Conservation (phyloP, 148 eudicot species). For the Arbutus unedo region DNA sequence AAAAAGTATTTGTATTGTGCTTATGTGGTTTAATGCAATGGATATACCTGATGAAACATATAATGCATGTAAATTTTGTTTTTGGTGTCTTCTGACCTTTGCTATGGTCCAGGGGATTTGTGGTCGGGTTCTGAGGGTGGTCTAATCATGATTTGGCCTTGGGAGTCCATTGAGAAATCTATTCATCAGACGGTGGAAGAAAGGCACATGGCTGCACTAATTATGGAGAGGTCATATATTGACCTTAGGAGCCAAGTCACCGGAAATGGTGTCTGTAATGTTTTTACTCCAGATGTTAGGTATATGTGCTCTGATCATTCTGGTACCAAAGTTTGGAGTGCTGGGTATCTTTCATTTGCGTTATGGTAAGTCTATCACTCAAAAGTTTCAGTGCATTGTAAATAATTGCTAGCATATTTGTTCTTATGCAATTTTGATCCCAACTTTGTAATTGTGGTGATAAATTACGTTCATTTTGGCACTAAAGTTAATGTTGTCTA, state of each 20-base stretch:
- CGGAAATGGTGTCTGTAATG: conserved; percentile 57
- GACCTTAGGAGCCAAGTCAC: conserved; percentile 82
- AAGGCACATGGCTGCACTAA: conserved; percentile 73
- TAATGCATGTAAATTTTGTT: neutral
- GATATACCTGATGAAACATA: neutral
- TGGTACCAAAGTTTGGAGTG: conserved; percentile 83
- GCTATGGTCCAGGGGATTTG: conserved; percentile 65
- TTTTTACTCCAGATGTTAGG: conserved; percentile 73
- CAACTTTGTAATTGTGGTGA: neutral
- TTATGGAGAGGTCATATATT: conserved; percentile 75
- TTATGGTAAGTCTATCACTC: conserved; percentile 61
- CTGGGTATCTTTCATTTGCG: conserved; percentile 72
- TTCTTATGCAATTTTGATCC: neutral
- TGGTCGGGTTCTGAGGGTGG: conserved; percentile 97
- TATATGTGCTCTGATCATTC: conserved; percentile 71
- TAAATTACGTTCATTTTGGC: neutral
- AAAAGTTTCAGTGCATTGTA: neutral
- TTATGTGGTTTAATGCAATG: neutral
- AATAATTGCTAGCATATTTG: neutral
- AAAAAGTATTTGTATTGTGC: neutral
- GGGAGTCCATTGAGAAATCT: conserved; percentile 83
- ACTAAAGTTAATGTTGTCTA: neutral
- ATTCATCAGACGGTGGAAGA: conserved; percentile 63
- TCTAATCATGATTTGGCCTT: conserved; percentile 77
- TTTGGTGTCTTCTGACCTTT: conserved; percentile 15